Evolutionary conservation across 345 rosid genomes (phyloP), one percentile per base, ranked within the genome.

Genomic region (Aquilaria yunnanensis): DNA sequence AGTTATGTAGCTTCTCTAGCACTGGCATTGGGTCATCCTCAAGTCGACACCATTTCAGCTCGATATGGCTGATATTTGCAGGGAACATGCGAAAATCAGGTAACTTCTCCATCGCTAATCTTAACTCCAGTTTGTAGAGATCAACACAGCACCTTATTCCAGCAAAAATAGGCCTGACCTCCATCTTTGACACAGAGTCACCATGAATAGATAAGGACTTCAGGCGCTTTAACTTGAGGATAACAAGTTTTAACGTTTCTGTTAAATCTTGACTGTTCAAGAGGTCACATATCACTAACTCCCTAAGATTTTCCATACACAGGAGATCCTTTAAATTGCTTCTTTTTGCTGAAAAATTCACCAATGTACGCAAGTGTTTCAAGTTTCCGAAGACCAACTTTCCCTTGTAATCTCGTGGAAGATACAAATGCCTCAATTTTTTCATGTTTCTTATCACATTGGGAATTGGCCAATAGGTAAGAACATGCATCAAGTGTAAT

Each of bases 401-500:
- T n/a, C 33, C 41, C 10, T 51, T 37, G 0, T 0, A 0, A 61
- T 7, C 0, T 32, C 14, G 1, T 8, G 57, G 65, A 33, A 62
- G 58, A 62, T 62, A 62, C 2, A 62, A 45, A 37, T 62, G 65
- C 41, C 68, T 64, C 14, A 65, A 49, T 1, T 30, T 37, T 57
- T 49, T 37, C 61, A 65, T 48, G 33, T n/a, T 56, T 61, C 62
- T 56, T 56, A 57, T 16, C 29, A 50, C 54, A 32, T 65, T 32
- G 4, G 68, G 68, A 0, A 56, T 45, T 10, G 14, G 43, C 43
- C 43, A 2, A 34, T 46, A 3, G 3, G 8, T 1, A 9, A 51
- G 2, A 11, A 0, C 73, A 9, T 0, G 2, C n/a, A 54, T 46
- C 54, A 74, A 16, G 51, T 78, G 71, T 6, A 78, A 67, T 13